Evolutionary conservation across 495 filamentous ascomycete genomes (phyloP).

Genomic region (Jackrogersella multiformis): DNA sequence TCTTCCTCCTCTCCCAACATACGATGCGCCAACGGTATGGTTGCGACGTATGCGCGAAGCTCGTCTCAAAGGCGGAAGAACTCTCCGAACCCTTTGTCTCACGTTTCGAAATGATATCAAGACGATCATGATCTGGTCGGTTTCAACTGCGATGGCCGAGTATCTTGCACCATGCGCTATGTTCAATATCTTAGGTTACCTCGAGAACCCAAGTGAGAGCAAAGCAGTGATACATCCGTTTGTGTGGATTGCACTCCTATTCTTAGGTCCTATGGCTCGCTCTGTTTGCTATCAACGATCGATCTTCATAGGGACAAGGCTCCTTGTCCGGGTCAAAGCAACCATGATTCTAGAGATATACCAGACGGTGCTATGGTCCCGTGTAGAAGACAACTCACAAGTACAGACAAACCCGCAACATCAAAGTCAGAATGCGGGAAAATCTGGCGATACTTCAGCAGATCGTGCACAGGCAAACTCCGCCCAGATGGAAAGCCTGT

Average conservation of each 20-base stretch:
- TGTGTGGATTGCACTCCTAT: conserved; percentile 46
- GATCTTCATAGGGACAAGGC: conserved; percentile 47
- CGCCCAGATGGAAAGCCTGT: conserved; percentile 43
- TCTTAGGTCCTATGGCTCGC: conserved; percentile 44
- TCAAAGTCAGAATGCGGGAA: neutral
- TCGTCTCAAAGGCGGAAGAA: conserved; percentile 45
- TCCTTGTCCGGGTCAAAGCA: conserved; percentile 45
- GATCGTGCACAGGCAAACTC: conserved; percentile 37
- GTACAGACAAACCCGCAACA: neutral
- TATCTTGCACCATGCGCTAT: conserved; percentile 46
- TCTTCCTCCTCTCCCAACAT: conserved; percentile 47
- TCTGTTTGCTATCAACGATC: conserved; percentile 48
- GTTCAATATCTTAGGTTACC: conserved; percentile 42
- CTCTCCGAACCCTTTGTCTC: conserved; percentile 41
- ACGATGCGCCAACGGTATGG: conserved; percentile 46
- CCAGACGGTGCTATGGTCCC: conserved; percentile 45
- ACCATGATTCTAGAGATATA: conserved; percentile 51
- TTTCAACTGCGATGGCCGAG: conserved; percentile 41
- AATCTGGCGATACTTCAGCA: conserved; percentile 17
- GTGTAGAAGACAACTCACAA: neutral
- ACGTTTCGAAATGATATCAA: conserved; percentile 45
- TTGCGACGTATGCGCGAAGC: conserved; percentile 40
- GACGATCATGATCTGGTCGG: conserved; percentile 46
- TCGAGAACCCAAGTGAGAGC: conserved; percentile 34
- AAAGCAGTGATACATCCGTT: conserved; percentile 43